phyloP scores from a whole-genome alignment of 176 grass and related monocot species.

The Carex pumila region DNA sequence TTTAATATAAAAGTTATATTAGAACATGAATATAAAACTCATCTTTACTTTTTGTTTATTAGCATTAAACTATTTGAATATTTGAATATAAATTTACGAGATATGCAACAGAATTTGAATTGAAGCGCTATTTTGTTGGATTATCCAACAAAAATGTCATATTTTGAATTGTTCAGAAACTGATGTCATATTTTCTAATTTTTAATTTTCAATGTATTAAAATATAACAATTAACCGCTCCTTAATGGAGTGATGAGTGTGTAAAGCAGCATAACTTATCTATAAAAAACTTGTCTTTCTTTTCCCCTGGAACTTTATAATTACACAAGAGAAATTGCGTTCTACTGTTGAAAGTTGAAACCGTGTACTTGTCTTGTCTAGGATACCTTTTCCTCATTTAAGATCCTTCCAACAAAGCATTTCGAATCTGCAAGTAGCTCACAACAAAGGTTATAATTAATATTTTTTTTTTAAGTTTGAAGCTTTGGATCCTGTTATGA shows the following conservation, averaged over 20 bases:
- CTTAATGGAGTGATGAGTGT: background rate
- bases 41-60: no score
- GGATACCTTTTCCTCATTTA: background rate
- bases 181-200: no score
- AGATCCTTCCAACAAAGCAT: background rate
- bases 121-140: no score
- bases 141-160: no score
- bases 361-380: background rate
- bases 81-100: no score
- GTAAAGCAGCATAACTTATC: no score
- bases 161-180: no score
- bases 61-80: no score
- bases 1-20: no score
- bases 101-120: no score
- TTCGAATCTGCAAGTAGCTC: background rate
- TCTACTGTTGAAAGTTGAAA: background rate
- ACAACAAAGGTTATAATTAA: background rate
- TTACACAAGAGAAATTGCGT: background rate
- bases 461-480: background rate
- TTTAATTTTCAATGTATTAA: background rate
- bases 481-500: background rate
- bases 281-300: no score
- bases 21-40: no score
- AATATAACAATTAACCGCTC: background rate
- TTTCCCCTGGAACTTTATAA: background rate